A percentile compares a stretch with the other conserved stretches of the same genome.
phyloP scores from a whole-genome alignment of 805 yeast species.

The Barnettozyma populi region DNA sequence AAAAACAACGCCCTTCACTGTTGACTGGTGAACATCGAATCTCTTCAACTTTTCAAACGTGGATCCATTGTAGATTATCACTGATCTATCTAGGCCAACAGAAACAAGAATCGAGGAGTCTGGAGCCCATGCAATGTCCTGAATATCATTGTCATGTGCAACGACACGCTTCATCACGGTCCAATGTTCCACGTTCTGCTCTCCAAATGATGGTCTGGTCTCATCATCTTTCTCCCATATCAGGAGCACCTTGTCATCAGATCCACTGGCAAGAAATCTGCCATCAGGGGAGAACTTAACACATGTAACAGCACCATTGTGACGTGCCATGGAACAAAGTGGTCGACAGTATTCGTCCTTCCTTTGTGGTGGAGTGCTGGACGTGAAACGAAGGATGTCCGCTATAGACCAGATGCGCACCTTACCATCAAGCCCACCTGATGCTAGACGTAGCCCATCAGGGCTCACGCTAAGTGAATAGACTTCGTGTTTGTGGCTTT shows the following conservation, averaged over 20 bases:
- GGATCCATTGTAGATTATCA: slow-evolving; percentile 88
- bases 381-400: slow-evolving; percentile 38
- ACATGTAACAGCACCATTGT: slow-evolving; percentile 94
- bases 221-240: slow-evolving; percentile 92
- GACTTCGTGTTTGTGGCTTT: slow-evolving; percentile 73
- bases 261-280: slow-evolving; percentile 85
- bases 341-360: slow-evolving; percentile 43
- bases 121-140: slow-evolving; percentile 97
- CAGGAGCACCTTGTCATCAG: slow-evolving; percentile 86
- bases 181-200: slow-evolving; percentile 85
- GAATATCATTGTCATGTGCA: slow-evolving; percentile 97
- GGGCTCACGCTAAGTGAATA: slow-evolving; percentile 77
- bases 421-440: slow-evolving; percentile 93
- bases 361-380: slow-evolving; percentile 15
- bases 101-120: slow-evolving; percentile 86
- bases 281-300: slow-evolving; percentile 93
- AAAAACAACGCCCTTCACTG: slow-evolving; percentile 93
- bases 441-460: slow-evolving; percentile 80
- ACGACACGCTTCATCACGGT: slow-evolving; percentile 85
- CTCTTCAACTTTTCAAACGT: slow-evolving; percentile 87
- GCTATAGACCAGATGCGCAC: slow-evolving; percentile 82
- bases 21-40: slow-evolving; percentile 89
- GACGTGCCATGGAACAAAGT: slow-evolving; percentile 86
- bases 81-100: slow-evolving; percentile 90
- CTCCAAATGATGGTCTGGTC: slow-evolving; percentile 58